These are phyloP conservation scores for Piloderma croceum DNA, from an alignment of 768 basidiomycete species.

Conservation along the genomic window DNA sequence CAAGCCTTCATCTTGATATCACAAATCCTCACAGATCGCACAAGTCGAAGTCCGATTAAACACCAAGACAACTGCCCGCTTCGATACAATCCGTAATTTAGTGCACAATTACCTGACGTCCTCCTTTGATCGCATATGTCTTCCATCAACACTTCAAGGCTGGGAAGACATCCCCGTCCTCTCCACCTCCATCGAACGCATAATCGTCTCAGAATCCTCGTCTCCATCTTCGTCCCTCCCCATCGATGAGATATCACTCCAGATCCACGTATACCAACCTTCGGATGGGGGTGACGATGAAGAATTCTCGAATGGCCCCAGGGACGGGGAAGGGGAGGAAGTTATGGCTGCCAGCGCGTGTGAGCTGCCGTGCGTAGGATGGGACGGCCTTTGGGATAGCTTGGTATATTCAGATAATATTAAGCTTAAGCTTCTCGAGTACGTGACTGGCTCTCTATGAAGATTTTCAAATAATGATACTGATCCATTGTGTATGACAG, in stretches of 20 bases:
- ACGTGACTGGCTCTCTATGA: no score
- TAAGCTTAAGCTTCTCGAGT: conserved; percentile 85
- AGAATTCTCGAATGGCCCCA: conserved; percentile 57
- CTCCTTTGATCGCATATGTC: conserved; percentile 60
- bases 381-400: conserved; percentile 93
- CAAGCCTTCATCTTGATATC: background rate
- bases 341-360: conserved; percentile 87
- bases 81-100: conserved; percentile 65
- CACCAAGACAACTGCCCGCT: conserved; percentile 60
- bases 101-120: conserved; percentile 50
- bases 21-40: background rate
- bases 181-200: conserved; percentile 66
- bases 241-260: conserved; percentile 55
- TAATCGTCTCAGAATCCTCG: conserved; percentile 65
- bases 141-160: conserved; percentile 67
- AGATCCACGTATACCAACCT: conserved; percentile 88
- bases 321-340: conserved; percentile 65
- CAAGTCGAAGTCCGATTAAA: conserved; percentile 82
- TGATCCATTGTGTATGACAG: no score
- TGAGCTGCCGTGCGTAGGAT: conserved; percentile 74
- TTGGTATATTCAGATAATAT: conserved; percentile 81
- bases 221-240: conserved; percentile 52
- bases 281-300: conserved; percentile 60
- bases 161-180: conserved; percentile 78
- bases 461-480: no score